Evolutionary conservation across 306 rosid genomes (phyloP), one percentile per base, ranked within the genome.

Genomic region (Pyrus bretschneideri): DNA sequence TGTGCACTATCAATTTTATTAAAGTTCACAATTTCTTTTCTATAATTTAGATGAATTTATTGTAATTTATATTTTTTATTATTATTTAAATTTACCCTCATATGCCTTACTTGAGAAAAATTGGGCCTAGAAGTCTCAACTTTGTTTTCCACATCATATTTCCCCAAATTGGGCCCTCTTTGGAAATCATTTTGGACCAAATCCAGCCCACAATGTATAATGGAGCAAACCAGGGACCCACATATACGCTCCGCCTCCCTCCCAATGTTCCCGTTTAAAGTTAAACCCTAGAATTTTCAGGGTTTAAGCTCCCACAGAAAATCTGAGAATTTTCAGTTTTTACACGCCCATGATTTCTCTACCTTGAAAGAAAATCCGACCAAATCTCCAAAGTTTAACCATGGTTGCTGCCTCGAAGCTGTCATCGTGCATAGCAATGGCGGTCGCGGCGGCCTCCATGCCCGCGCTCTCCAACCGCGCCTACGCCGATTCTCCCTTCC

Each of bases 331-430:
- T 72, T 12, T 54, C 31, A 58, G 31, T 13, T 66, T 57, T 11
- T 60, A 60, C 14, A 11, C 52, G 51, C 35, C 54, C 71, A 76
- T 76, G 44, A 40, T 19, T 49, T 76, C 52, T 78, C 75, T 15
- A 42, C 29, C 61, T 31, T 51, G 35, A 45, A 19, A 67, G 40
- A 14, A 2, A 22, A 69, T 19, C 58, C 25, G 40, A 67, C 23
- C 52, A 71, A 63, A 68, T 80, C 76, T 80, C 71, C 61, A 21
- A 68, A 19, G 76, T 89, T 74, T 70, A 25, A 52, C 83, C 42
- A 89, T 90, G 99, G 89, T 51, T 51, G 55, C 88, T 4, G 84
- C 90, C 63, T 85, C 97, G 12, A 92, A 80, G 65, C 76, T 95
- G 58, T 81, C 97, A 42, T 71, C 96, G 11, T 86, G 89, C 86